Conservation (phyloP, 768 basidiomycete genomes). For the Cubamyces lactineus region DNA sequence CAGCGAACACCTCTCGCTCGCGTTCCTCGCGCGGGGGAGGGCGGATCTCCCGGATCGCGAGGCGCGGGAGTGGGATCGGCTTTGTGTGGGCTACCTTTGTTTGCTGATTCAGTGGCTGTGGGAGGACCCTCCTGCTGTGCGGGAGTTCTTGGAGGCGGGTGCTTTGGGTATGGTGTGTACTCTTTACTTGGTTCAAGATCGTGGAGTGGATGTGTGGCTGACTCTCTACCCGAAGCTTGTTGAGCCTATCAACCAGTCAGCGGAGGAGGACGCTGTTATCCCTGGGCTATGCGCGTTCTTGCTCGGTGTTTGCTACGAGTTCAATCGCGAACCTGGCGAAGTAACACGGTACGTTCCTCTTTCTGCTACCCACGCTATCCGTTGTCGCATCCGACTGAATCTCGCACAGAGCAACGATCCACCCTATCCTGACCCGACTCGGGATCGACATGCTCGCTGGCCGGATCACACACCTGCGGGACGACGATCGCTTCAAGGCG, state of each 20-base stretch:
- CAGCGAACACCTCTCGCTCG: conserved; percentile 87
- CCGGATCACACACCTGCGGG: conserved; percentile 83
- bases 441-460: conserved; percentile 89
- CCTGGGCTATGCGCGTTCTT: conserved; percentile 92
- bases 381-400: too few species aligned
- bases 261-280: conserved; percentile 82
- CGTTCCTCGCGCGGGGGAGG: conserved; percentile 76
- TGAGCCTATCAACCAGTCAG: conserved; percentile 90
- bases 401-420: conserved; percentile 68
- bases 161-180: conserved; percentile 84
- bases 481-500: conserved; percentile 91
- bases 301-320: conserved; percentile 94
- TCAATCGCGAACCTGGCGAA: conserved; percentile 92
- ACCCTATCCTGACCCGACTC: conserved; percentile 88
- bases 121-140: conserved; percentile 89
- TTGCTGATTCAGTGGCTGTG: conserved; percentile 92
- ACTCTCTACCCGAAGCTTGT: conserved; percentile 62
- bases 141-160: conserved; percentile 88
- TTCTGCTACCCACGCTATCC: too few species aligned
- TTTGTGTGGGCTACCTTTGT: conserved; percentile 84
- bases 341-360: conserved; percentile 75
- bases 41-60: conserved; percentile 70
- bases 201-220: neutral
- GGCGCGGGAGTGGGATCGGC: conserved; percentile 85
- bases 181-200: neutral